Conservation (phyloP, 805 yeast genomes). For the Ogataea kodamae region DNA sequence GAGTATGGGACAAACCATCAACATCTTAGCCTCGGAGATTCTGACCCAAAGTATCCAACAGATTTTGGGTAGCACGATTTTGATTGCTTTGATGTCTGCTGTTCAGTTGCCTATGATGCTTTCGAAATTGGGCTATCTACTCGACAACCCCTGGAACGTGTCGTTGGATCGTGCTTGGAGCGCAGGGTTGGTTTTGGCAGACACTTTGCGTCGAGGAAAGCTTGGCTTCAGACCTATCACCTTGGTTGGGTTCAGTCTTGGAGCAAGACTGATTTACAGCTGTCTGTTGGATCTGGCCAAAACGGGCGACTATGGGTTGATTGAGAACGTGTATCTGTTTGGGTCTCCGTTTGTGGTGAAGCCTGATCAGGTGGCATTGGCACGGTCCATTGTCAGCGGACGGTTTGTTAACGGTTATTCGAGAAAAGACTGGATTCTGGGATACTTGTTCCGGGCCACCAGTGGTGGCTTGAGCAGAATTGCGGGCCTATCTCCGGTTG, state of each 20-base stretch:
- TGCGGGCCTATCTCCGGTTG: slow-evolving; percentile 82
- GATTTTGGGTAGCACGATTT: slow-evolving; percentile 84
- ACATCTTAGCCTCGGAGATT: slow-evolving; percentile 90
- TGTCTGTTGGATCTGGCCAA: slow-evolving; percentile 84
- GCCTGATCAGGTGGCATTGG: slow-evolving; percentile 70
- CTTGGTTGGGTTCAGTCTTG: slow-evolving; percentile 87
- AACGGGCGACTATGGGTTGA: slow-evolving; percentile 79
- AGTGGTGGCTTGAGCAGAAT: slow-evolving; percentile 91
- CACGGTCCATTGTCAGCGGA: slow-evolving; percentile 86
- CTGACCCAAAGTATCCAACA: slow-evolving; percentile 92
- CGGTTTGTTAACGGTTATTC: slow-evolving; percentile 87
- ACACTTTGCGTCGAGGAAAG: slow-evolving; percentile 80
- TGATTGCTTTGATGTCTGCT: slow-evolving; percentile 89
- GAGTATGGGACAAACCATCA: slow-evolving; percentile 94
- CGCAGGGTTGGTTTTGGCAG: slow-evolving; percentile 89
- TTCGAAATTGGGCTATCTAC: slow-evolving; percentile 79
- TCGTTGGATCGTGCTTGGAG: slow-evolving; percentile 97
- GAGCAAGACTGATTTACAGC: slow-evolving; percentile 87
- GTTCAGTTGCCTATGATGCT: slow-evolving; percentile 89
- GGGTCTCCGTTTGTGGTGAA: slow-evolving; percentile 87
- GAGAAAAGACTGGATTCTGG: slow-evolving; percentile 91
- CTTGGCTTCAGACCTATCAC: slow-evolving; percentile 92
- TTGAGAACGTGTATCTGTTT: slow-evolving; percentile 82
- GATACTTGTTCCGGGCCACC: slow-evolving; percentile 92
- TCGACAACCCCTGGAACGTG: slow-evolving; percentile 98